Percentiles rank a stretch among this genome's conserved stretches.
Evolutionary conservation across 1,284 basidiomycete species (phyloP).

Genomic region (Anthracocystis walkeri): DNA sequence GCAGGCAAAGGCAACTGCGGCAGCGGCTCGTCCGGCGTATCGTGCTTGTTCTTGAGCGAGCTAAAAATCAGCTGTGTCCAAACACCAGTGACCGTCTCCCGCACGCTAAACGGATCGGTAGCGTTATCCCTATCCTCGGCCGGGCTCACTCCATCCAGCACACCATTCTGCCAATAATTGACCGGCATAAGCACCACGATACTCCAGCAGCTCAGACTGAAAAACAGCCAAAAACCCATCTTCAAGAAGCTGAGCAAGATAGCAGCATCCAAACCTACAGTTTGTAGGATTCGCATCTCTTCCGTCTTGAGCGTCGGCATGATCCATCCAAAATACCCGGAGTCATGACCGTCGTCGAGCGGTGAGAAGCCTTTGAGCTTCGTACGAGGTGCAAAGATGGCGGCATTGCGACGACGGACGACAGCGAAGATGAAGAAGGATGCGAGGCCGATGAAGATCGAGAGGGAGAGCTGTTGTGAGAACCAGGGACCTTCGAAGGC

Average conservation of each 20-base stretch:
- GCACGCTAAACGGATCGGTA: constrained; percentile 12
- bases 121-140: constrained; percentile 53
- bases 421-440: constrained; percentile 91
- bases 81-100: constrained; percentile 22
- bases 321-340: constrained; percentile 93
- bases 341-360: constrained; percentile 79
- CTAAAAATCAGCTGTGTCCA: constrained; percentile 38
- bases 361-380: constrained; percentile 95
- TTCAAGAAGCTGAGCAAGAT: constrained; percentile 95
- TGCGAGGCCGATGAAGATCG: constrained; percentile 79
- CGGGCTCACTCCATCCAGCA: constrained; percentile 67
- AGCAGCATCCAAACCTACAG: constrained; percentile 94
- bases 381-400: constrained; percentile 90
- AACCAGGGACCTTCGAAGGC: constrained; percentile 82
- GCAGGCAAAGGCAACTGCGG: constrained; percentile 52
- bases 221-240: constrained; percentile 90
- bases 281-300: constrained; percentile 93
- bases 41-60: constrained; percentile 18
- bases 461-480: constrained; percentile 86
- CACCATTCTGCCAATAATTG: constrained; percentile 66
- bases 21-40: constrained; percentile 42
- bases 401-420: constrained; percentile 84
- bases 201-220: constrained; percentile 78
- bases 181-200: constrained; percentile 67
- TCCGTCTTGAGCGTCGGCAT: constrained; percentile 88